A percentile compares a stretch with the other conserved stretches of the same genome.
Evolutionary conservation across 352 stramenopile species (phyloP).

Genomic region (Ophiocytium majus): DNA sequence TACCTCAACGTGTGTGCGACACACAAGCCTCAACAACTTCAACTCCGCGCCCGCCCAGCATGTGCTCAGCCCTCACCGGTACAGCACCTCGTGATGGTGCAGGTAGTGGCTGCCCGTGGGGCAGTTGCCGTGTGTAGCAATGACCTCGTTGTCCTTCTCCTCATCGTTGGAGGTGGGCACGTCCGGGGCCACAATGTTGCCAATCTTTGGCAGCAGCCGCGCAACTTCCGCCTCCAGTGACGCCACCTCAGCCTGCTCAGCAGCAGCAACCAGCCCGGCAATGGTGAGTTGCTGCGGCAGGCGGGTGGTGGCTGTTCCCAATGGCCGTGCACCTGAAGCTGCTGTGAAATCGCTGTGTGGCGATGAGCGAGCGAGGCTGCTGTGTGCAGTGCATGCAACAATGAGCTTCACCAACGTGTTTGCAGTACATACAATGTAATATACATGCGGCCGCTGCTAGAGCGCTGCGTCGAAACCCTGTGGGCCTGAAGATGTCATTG

Average conservation of each 20-base stretch:
- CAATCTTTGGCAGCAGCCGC: conserved; percentile 73
- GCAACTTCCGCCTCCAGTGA: conserved; percentile 63
- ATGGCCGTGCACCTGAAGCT: not conserved
- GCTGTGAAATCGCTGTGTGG: not conserved
- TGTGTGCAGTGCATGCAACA: too few species aligned
- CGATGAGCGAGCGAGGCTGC: not conserved
- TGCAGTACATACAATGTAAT: too few species aligned
- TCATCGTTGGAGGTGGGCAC: conserved; percentile 95
- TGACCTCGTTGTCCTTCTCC: conserved; percentile 87
- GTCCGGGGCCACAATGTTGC: conserved; percentile 92
- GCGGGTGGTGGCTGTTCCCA: not conserved
- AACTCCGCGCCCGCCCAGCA: too few species aligned
- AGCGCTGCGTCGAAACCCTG: too few species aligned
- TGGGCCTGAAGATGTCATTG: too few species aligned
- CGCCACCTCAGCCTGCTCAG: conserved; percentile 63
- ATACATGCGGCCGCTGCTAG: too few species aligned
- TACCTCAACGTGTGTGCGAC: too few species aligned
- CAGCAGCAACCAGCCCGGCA: too few species aligned
- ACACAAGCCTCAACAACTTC: too few species aligned
- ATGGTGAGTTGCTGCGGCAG: too few species aligned
- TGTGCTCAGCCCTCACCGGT: not conserved
- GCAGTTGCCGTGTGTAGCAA: conserved; percentile 41
- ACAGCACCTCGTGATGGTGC: conserved; percentile 61
- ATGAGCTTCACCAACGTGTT: too few species aligned
- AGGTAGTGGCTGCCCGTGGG: conserved; percentile 48